phyloP scores from a whole-genome alignment of 75 land plant genomes.

The Ceratopteris richardii region DNA sequence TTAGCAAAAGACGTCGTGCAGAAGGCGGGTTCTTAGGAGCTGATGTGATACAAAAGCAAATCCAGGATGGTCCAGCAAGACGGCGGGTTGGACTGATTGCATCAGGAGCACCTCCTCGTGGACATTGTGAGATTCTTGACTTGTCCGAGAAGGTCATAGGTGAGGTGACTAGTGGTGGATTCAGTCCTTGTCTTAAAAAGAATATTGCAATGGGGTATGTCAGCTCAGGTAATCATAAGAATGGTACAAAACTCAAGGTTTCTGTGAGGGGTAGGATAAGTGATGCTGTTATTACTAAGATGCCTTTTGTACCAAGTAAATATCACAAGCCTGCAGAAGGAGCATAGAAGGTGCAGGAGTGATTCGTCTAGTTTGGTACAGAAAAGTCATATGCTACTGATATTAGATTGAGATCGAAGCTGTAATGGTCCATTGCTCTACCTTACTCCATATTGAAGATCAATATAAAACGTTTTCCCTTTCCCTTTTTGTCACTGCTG shows the following conservation, averaged over 20 bases:
- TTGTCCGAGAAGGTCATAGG: conserved; percentile 53
- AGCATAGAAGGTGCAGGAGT: neutral
- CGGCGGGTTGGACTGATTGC: conserved; percentile 84
- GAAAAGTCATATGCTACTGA: too few relatives aligned
- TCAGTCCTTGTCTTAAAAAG: conserved; percentile 97
- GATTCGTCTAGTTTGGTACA: too few relatives aligned
- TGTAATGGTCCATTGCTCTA: too few relatives aligned
- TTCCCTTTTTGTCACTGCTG: too few relatives aligned
- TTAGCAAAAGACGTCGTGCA: conserved; percentile 93
- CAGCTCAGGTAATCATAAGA: conserved; percentile 73
- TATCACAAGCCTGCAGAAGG: conserved; percentile 63
- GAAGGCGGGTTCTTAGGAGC: conserved; percentile 93
- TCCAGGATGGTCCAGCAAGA: conserved; percentile 60
- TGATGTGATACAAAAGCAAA: conserved; percentile 77
- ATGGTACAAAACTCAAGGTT: conserved; percentile 78
- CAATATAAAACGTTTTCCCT: too few relatives aligned
- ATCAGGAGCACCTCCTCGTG: conserved; percentile 75
- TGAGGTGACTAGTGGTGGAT: conserved; percentile 93
- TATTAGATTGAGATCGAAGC: too few relatives aligned
- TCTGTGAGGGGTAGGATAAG: conserved; percentile 62
- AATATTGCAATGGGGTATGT: conserved; percentile 98
- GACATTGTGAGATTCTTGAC: conserved; percentile 74
- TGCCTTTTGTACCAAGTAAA: conserved; percentile 92
- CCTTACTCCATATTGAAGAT: too few relatives aligned
- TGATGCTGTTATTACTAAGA: conserved; percentile 77